Base-by-base conservation (phyloP, 2,329 filamentous ascomycete species). In the Cytospora schulzeri region DNA sequence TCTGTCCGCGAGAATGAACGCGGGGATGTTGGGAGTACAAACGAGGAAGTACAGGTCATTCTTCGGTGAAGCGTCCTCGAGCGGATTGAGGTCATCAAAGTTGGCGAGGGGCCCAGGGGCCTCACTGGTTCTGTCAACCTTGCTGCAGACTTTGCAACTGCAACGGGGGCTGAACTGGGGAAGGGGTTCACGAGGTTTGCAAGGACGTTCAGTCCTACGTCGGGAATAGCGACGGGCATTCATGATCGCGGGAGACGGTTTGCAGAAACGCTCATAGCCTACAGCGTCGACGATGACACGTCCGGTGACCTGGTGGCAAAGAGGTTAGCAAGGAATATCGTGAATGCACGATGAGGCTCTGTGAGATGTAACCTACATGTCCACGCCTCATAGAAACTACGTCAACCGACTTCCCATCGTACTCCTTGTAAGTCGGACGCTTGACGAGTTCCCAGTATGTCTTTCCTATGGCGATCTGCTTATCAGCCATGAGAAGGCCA, bases 361-460 rank as follows among this genome's bases (percentile, higher is more conserved):
- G 45, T 7, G 17, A 29, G n/a, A 26, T 24, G 8, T 6, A 5
- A 65, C 67, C 68, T 60, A 69, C 57, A 22, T 71, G 70, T 1
- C 73, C 73, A 5, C 63, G 70, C 9, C 66, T 67, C n/a, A 57
- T 64, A 1, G 62, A 58, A 2, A 71, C 69, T 4, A 70, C 73
- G 56, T 74, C 73, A 29, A 77, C 76, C 6, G 81, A 71, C 22
- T 71, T 71, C 4, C 80, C 80, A 14, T 81, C 76, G 22, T 83
- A 81, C 8, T 80, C 75, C 75, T 79, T 81, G 65, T 82, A 82
- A 0, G 73, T 76, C 0, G 80, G 80, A 12, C 74, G 73, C 68
- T 82, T 78, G 28, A 78, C 72, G 8, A 83, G 75, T 19, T 81
- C 77, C 81, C 81, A 83, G 71, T 77, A 80, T n/a, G 75, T 56